Base-by-base conservation (phyloP, 2,329 filamentous ascomycete genomes). In the Amylocarpus encephaloides region DNA sequence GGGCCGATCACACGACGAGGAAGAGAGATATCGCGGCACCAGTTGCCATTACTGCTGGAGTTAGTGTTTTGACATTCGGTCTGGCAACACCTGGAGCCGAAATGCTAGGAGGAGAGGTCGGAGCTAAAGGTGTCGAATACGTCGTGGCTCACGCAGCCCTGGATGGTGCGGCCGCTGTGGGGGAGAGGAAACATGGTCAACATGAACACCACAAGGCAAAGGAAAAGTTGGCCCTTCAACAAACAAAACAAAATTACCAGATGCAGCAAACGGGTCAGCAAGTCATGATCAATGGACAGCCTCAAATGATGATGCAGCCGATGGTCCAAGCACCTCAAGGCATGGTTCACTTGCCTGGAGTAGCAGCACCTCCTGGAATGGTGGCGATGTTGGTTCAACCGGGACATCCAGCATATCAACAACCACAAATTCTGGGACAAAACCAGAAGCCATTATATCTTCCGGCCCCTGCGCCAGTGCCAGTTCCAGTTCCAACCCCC, bases 11-110 rank as follows among this genome's bases (percentile, higher is more conserved):
- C 39, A 62, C 67, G 22, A 70, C 68, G 0, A 65, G 71, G 42
- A 73, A 72, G 47, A 61, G 68, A 1, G 69, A 70, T 48, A 68
- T 73, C 0, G 49, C 73, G 0, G 67, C 65, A 1, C 69, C 68
- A 12, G 65, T 70, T 59, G 68, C 68, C 0, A 58, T 71, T 4
- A 66, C 68, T 15, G 69, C 68, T 0, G 67, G 66, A 0, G 64
- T 71, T 12, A 63, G 64, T 2, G 63, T 67, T 0, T 59, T 70
- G 0, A 71, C 69, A 0, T 59, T 71, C 0, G 69, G 69, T 0
- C 59, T 70, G 0, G 67, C 69, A 2, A 60, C 58, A 0, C 61
- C 65, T 43, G 69, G 64, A 0, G 68, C 69, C 0, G 68, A 70
- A 36, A 62, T 65, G 2, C 53, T 71, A 5, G 66, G 65, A 1